phyloP scores from a whole-genome alignment of 2,329 filamentous ascomycete species.

The Fusarium xyrophilum region DNA sequence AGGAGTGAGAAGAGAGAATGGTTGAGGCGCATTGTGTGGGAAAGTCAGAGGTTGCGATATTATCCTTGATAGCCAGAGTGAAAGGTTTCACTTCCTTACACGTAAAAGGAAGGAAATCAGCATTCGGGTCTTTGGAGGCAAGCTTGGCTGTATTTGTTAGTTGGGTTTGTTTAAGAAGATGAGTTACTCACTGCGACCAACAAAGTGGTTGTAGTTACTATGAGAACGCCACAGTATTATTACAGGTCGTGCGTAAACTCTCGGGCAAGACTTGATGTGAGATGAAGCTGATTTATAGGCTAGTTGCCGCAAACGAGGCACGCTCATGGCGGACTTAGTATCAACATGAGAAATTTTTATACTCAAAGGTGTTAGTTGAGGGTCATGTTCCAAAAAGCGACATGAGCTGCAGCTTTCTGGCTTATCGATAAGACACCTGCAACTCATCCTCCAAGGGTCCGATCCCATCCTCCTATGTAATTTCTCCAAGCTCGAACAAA shows the following conservation, averaged over 20 bases:
- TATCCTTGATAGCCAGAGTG: conserved; percentile 74
- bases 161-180: background rate
- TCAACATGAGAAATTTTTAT: conserved; percentile 36
- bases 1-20: conserved; percentile 73
- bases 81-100: conserved; percentile 45
- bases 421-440: conserved; percentile 36
- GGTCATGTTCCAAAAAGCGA: conserved; percentile 17
- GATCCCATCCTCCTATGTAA: background rate
- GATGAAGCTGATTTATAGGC: conserved; percentile 1
- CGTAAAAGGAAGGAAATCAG: conserved; percentile 19
- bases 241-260: conserved; percentile 3
- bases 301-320: conserved; percentile 42
- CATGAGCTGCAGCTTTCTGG: conserved; percentile 17
- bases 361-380: background rate
- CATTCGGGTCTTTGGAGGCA: background rate
- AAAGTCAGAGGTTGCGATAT: conserved; percentile 70
- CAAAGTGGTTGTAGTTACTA: conserved; percentile 49
- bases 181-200: conserved; percentile 41
- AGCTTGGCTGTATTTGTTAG: conserved; percentile 26
- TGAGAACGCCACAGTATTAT: conserved; percentile 40
- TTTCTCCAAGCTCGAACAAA: conserved; percentile 11
- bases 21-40: conserved; percentile 84
- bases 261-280: background rate
- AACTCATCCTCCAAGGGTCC: conserved; percentile 13
- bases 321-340: conserved; percentile 42